Conservation (phyloP, 371 early-diverging fungal genomes). For the Haplosporangium sp. region DNA sequence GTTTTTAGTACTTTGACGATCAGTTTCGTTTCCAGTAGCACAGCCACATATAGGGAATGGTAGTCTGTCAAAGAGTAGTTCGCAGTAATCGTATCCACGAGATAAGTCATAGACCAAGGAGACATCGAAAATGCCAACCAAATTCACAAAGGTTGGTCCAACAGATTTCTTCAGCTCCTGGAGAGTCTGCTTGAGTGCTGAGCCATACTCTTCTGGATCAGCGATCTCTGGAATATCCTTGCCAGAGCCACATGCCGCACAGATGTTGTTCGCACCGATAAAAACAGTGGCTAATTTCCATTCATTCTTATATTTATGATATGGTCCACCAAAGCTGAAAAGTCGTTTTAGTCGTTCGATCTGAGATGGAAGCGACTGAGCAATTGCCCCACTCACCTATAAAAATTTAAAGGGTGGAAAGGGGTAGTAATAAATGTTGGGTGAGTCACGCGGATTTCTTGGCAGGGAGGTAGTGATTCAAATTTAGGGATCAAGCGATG, state of each 20-base stretch:
- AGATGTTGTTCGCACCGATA: constrained; percentile 78
- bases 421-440: not conserved
- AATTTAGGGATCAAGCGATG: not conserved
- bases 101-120: constrained; percentile 69
- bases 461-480: constrained; percentile 11
- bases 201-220: constrained; percentile 63
- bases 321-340: constrained; percentile 31
- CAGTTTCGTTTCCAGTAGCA: constrained; percentile 59
- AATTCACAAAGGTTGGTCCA: constrained; percentile 67
- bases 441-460: constrained; percentile 21
- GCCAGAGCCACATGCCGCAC: constrained; percentile 60
- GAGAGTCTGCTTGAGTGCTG: constrained; percentile 57
- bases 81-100: constrained; percentile 68
- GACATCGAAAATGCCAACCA: constrained; percentile 71
- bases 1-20: constrained; percentile 60
- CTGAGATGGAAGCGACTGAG: constrained; percentile 34
- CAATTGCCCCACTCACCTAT: constrained; percentile 51
- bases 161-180: constrained; percentile 58
- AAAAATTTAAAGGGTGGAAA: not conserved
- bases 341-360: constrained; percentile 30
- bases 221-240: constrained; percentile 38
- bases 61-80: constrained; percentile 61
- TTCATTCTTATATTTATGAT: constrained; percentile 56
- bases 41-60: constrained; percentile 69
- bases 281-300: constrained; percentile 76